Base-by-base conservation (phyloP, 129 eudicot species). In the Chrysanthemum lavandulifolium region DNA sequence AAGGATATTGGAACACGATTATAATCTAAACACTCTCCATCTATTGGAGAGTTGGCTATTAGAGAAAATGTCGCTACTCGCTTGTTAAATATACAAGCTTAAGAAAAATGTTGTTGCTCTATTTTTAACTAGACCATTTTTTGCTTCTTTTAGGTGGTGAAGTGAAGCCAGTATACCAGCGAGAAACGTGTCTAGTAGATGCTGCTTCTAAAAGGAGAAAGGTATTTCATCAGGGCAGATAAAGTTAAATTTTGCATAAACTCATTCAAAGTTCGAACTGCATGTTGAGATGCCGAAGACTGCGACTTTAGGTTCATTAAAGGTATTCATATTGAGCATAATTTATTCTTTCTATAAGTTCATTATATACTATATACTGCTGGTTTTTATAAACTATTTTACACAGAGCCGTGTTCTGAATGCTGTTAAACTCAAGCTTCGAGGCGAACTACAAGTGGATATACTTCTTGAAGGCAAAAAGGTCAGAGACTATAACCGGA, bases 201-300 rank as follows among this genome's bases (percentile, higher is more conserved):
- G 47, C 77, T 45, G 83, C 87, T 15, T 70, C 81, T 70, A 92
- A 89, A 77, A 83, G 82, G 78, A 83, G 95, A 81, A 87, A 82
- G 72, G 61, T 89, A 50, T 76, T 61, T 71, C 82, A 85, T 68
- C 73, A 51, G 33, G 33, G 33, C 4, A 29, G 25, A 23, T 23
- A 23, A 1, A 92, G 98, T 92, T 83, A 85, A 84, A 76, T 80
- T 92, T 27, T 78, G 88, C 83, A 87, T 92, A n/a, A 89, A 89
- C 69, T 89, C 98, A 33, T 87, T 92, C 71, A 82, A 76, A 81
- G 92, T 92, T 71, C 98, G 98, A 87, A 79, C 87, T 92, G 53
- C 85, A 87, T 71, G 64, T 87, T 43, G 98, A 92, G 81, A 88
- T 89, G 65, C 92, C 95, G 25, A 92, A 92, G 75, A 89, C 84